phyloP scores from a whole-genome alignment of 176 grass and related monocot species.

The Aegilops longissima region DNA sequence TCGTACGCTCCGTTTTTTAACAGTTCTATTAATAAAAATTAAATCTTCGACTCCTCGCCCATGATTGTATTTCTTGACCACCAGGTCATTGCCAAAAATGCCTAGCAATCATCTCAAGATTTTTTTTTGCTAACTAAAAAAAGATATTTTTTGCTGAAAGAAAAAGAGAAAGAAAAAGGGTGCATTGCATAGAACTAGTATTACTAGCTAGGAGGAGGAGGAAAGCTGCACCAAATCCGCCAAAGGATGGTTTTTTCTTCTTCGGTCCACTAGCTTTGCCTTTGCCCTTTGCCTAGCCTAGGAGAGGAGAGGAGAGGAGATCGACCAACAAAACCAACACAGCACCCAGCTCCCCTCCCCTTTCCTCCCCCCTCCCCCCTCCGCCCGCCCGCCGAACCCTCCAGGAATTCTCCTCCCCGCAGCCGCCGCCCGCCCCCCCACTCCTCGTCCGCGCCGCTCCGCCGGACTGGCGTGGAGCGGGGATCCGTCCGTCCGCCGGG shows the following conservation, averaged over 20 bases:
- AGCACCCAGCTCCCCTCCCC: background rate
- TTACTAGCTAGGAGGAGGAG: background rate
- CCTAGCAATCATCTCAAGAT: background rate
- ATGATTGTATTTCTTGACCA: background rate
- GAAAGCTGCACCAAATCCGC: conserved; percentile 18
- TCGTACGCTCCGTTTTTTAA: too few relatives aligned
- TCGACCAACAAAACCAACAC: conserved; percentile 3
- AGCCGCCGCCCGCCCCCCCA: background rate
- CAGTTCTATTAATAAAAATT: too few relatives aligned
- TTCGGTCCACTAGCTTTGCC: background rate
- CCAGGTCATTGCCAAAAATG: background rate
- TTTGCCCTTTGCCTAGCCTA: too few relatives aligned
- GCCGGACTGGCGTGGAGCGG: background rate
- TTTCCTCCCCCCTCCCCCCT: background rate
- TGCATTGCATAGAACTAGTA: background rate
- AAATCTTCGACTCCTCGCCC: background rate
- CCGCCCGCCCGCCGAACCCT: background rate
- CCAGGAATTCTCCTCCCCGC: background rate
- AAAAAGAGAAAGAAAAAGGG: background rate
- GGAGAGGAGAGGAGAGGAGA: background rate
- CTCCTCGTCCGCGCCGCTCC: background rate
- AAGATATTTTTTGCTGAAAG: background rate
- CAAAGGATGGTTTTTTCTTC: background rate
- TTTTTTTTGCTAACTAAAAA: too few relatives aligned
- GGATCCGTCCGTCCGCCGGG: background rate